These are phyloP conservation scores for Colletotrichum musae DNA, from an alignment of 2,329 filamentous ascomycete genomes.

Conservation along the genomic window DNA sequence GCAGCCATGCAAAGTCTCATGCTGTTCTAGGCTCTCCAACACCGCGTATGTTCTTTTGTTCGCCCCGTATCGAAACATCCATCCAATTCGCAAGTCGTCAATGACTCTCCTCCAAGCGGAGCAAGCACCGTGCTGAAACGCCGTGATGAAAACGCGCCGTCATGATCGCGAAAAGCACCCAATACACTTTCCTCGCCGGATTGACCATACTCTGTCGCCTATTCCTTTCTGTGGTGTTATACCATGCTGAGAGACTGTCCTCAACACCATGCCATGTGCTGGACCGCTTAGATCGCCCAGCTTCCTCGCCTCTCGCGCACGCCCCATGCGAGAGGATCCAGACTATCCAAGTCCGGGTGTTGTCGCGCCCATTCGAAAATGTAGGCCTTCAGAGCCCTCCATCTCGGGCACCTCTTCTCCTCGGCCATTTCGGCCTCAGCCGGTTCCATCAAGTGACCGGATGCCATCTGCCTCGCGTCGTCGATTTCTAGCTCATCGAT, in stretches of 20 bases:
- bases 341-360: conserved; percentile 79
- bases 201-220: conserved; percentile 12
- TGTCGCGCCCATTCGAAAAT: conserved; percentile 92
- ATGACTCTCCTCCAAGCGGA: conserved; percentile 4
- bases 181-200: background rate
- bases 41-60: conserved; percentile 16
- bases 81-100: conserved; percentile 18
- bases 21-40: conserved; percentile 25
- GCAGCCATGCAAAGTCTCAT: conserved; percentile 12
- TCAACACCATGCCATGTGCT: background rate
- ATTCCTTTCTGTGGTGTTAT: background rate
- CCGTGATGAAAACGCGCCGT: conserved; percentile 25
- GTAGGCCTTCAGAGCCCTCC: conserved; percentile 87
- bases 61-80: conserved; percentile 30
- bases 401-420: conserved; percentile 75
- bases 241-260: background rate
- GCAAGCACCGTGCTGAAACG: conserved; percentile 20
- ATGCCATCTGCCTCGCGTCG: conserved; percentile 73
- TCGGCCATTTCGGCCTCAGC: conserved; percentile 59
- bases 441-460: conserved; percentile 80
- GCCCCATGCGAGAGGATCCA: conserved; percentile 76
- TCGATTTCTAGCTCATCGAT: conserved; percentile 79
- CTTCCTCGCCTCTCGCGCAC: conserved; percentile 77
- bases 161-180: conserved; percentile 14
- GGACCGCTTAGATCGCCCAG: conserved; percentile 70